These are phyloP conservation scores for Ophiosphaerella narmari DNA, from an alignment of 2,329 filamentous ascomycete species.

Conservation along the genomic window DNA sequence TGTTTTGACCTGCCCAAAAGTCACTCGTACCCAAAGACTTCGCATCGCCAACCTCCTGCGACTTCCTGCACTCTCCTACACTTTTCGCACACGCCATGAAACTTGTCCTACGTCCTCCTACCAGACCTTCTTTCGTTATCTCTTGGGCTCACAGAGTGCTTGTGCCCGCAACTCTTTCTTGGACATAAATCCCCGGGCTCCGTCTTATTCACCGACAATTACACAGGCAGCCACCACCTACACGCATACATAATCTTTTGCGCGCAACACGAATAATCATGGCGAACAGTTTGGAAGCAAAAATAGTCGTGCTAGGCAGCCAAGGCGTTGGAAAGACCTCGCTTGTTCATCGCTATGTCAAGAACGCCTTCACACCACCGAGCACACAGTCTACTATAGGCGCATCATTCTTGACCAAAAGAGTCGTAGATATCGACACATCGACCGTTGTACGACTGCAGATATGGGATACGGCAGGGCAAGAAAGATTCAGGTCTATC, in stretches of 20 bases:
- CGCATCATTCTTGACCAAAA: conserved; percentile 65
- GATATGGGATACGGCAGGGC: conserved; percentile 95
- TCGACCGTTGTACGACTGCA: conserved; percentile 88
- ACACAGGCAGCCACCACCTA: neutral
- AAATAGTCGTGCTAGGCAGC: conserved; percentile 79
- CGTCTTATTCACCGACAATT: conserved; percentile 8
- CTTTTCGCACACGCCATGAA: conserved; percentile 34
- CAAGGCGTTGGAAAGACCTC: conserved; percentile 82
- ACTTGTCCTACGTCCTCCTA: conserved; percentile 27
- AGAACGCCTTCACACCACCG: conserved; percentile 69
- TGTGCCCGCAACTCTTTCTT: conserved; percentile 11
- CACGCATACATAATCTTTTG: neutral
- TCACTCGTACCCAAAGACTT: conserved; percentile 5
- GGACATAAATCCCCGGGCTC: conserved; percentile 4
- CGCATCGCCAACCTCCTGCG: conserved; percentile 14
- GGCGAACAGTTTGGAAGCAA: conserved; percentile 70
- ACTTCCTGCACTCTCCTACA: conserved; percentile 13
- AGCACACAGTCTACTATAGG: conserved; percentile 55
- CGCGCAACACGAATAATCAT: conserved; percentile 14
- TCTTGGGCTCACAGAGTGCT: conserved; percentile 12
- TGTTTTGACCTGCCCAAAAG: conserved; percentile 18
- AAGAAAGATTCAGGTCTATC: conserved; percentile 94
- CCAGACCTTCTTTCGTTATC: conserved; percentile 21
- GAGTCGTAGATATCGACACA: conserved; percentile 76
- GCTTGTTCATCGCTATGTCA: conserved; percentile 76